Evolutionary conservation across 257 asterid genomes (phyloP).

Genomic region (Henckelia pumila): DNA sequence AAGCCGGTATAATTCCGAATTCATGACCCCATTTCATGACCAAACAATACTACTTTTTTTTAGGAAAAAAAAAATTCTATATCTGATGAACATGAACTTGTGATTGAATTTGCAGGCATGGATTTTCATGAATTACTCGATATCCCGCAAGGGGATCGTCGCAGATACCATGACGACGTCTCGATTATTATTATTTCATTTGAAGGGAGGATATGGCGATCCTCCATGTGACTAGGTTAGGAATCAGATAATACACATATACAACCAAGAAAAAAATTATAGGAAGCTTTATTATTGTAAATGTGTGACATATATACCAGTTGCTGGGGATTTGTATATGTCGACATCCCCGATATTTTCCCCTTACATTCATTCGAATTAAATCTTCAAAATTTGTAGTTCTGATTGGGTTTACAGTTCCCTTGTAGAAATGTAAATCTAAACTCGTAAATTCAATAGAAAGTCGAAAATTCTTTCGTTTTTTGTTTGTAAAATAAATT

Average conservation of each 20-base stretch:
- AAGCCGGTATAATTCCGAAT: constrained; percentile 41
- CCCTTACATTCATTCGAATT: constrained; percentile 19
- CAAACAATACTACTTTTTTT: too few relatives aligned
- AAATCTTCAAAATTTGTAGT: constrained; percentile 24
- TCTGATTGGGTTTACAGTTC: constrained; percentile 19
- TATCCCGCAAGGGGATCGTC: constrained; percentile 62
- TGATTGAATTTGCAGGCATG: constrained; percentile 37
- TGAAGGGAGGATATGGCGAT: constrained; percentile 66
- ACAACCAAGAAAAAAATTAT: constrained; percentile 22
- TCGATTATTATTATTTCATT: constrained; percentile 56
- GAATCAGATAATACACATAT: constrained; percentile 15
- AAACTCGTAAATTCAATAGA: too few relatives aligned
- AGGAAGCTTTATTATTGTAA: constrained; percentile 21
- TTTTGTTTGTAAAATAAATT: too few relatives aligned
- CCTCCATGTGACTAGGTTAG: constrained; percentile 32
- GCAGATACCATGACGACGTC: constrained; percentile 66
- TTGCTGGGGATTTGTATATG: constrained; percentile 42
- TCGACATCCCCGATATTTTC: constrained; percentile 24
- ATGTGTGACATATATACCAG: constrained; percentile 20
- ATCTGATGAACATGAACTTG: background rate
- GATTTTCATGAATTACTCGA: constrained; percentile 57
- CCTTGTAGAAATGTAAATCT: constrained; percentile 26
- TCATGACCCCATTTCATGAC: background rate
- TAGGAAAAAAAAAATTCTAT: background rate
- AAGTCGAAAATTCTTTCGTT: background rate